phyloP scores from a whole-genome alignment of 2,329 filamentous ascomycete genomes.

The Colletotrichum endophyticum region DNA sequence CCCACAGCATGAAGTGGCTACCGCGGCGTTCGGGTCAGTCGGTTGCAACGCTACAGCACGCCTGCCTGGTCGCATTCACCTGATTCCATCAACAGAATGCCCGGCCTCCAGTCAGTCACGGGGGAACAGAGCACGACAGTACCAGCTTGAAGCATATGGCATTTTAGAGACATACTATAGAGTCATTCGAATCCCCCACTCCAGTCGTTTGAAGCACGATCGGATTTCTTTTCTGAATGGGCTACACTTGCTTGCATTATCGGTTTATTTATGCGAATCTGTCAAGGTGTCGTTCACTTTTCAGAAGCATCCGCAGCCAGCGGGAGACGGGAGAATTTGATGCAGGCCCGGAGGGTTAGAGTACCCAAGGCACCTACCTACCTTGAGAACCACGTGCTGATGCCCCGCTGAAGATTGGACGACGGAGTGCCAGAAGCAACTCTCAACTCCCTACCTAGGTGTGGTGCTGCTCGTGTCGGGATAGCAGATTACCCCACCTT shows the following conservation, averaged over 20 bases:
- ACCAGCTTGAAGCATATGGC: neutral
- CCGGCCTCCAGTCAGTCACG: neutral
- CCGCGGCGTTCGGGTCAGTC: neutral
- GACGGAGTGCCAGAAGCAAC: neutral
- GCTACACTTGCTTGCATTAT: neutral
- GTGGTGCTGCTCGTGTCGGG: neutral
- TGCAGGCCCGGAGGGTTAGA: neutral
- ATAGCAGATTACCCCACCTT: neutral
- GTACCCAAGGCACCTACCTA: neutral
- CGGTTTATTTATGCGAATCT: neutral
- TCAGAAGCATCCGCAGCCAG: neutral
- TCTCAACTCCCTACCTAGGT: neutral
- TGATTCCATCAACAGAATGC: neutral
- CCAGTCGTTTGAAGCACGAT: neutral
- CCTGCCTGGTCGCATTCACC: neutral
- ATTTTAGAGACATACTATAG: neutral
- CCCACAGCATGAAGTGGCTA: neutral
- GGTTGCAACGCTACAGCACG: neutral
- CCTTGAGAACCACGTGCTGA: neutral
- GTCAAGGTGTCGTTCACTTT: neutral
- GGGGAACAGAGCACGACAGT: neutral
- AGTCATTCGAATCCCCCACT: neutral
- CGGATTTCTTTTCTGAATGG: neutral
- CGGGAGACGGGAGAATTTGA: neutral
- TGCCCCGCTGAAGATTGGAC: neutral